phyloP scores from a whole-genome alignment of 116 monocot genomes.

The Zostera marina region DNA sequence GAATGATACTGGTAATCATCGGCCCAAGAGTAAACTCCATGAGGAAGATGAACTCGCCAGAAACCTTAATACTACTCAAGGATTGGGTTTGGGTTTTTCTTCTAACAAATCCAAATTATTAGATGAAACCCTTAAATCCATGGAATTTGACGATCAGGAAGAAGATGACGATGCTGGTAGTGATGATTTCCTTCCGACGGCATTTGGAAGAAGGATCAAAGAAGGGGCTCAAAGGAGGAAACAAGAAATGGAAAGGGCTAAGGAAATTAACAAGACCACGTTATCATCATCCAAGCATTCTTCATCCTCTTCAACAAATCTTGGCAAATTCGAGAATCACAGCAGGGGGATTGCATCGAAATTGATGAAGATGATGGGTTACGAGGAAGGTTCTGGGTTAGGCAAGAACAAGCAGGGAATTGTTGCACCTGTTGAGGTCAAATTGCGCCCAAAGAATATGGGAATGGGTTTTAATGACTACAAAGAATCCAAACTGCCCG shows the following conservation, averaged over 20 bases:
- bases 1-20: not conserved
- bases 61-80: conserved; percentile 1
- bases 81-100: conserved; percentile 35
- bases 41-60: conserved; percentile 7
- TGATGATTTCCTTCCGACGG: conserved; percentile 14
- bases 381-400: conserved; percentile 47
- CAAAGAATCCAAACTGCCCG: conserved; percentile 54
- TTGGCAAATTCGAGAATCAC: conserved; percentile 20
- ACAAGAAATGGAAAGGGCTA: conserved; percentile 15
- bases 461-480: conserved; percentile 92
- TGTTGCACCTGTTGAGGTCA: conserved; percentile 46
- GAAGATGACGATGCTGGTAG: conserved; percentile 10
- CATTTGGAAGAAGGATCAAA: conserved; percentile 16
- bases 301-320: not conserved
- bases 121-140: too few species aligned
- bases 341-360: conserved; percentile 24
- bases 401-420: conserved; percentile 84
- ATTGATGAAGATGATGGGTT: conserved; percentile 31
- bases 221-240: conserved; percentile 13
- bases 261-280: not conserved
- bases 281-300: not conserved
- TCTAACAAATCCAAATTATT: too few species aligned
- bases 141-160: not conserved
- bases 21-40: conserved; percentile 14
- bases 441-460: conserved; percentile 67